phyloP scores from a whole-genome alignment of 345 rosid genomes.

The Salix purpurea region DNA sequence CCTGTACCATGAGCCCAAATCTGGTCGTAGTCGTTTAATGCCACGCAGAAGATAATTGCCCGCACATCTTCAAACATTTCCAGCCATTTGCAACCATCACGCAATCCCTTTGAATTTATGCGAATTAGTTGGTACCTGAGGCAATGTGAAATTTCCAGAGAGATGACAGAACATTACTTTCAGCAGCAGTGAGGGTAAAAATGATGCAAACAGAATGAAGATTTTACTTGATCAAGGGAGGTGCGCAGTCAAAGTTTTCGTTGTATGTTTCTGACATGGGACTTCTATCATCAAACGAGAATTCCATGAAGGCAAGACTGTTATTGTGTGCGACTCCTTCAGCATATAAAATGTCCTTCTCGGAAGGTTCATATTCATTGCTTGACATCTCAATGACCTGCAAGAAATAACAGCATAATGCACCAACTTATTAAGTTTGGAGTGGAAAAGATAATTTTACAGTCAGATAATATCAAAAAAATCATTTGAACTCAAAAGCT shows the following conservation, averaged over 20 bases:
- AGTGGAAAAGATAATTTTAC: too few species aligned
- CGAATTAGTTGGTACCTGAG: conserved; percentile 56
- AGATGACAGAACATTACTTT: neutral
- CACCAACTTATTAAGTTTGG: neutral
- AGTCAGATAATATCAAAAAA: too few species aligned
- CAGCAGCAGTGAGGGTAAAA: neutral
- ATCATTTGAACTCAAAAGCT: too few species aligned
- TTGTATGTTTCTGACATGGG: conserved; percentile 45
- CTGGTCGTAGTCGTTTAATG: conserved; percentile 61
- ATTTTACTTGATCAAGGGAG: conserved; percentile 39
- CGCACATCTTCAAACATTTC: conserved; percentile 65
- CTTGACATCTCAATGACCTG: conserved; percentile 61
- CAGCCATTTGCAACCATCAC: conserved; percentile 58
- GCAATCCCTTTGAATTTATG: conserved; percentile 48
- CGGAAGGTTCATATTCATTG: conserved; percentile 60
- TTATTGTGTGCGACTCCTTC: conserved; percentile 58
- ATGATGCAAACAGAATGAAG: neutral
- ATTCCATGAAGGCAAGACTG: conserved; percentile 53
- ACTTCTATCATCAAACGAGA: conserved; percentile 52
- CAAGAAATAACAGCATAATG: neutral
- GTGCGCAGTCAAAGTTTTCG: conserved; percentile 35
- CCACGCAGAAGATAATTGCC: conserved; percentile 51
- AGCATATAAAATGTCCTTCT: conserved; percentile 49
- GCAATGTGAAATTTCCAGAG: neutral
- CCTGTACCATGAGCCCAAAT: conserved; percentile 24